These are phyloP conservation scores for Boletellus emodensis DNA, from an alignment of 768 basidiomycete species.

Conservation along the genomic window DNA sequence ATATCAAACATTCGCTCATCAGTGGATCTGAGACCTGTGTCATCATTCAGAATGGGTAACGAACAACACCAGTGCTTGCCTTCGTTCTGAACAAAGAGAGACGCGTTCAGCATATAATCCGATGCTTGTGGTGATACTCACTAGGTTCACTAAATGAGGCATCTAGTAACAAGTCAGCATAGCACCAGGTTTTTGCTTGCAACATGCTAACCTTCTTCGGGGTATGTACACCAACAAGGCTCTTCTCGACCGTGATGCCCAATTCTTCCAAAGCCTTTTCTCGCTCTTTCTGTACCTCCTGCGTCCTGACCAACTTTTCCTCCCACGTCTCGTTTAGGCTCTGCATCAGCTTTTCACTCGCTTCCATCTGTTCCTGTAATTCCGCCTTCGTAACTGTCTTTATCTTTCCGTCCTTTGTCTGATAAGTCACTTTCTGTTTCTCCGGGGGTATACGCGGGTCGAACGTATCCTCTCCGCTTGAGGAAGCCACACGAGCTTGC, in stretches of 20 bases:
- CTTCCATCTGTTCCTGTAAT: conserved; percentile 93
- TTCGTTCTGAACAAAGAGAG: conserved; percentile 52
- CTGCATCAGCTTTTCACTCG: conserved; percentile 94
- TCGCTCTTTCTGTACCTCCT: conserved; percentile 93
- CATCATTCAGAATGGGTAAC: conserved; percentile 5
- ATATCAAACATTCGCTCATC: conserved; percentile 93
- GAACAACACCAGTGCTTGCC: conserved; percentile 37
- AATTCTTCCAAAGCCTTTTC: conserved; percentile 97
- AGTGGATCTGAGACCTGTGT: conserved; percentile 64
- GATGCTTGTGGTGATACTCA: conserved; percentile 39
- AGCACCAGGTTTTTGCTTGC: conserved; percentile 3
- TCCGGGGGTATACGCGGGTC: conserved; percentile 89
- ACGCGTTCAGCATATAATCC: conserved; percentile 11
- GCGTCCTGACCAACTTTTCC: conserved; percentile 85
- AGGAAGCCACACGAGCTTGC: conserved; percentile 72
- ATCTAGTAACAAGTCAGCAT: conserved; percentile 47
- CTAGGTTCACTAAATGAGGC: conserved; percentile 92
- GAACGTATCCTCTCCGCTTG: conserved; percentile 67
- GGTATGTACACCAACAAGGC: conserved; percentile 93
- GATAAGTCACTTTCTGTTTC: conserved; percentile 93
- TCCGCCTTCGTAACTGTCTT: conserved; percentile 97
- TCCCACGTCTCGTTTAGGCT: conserved; percentile 95
- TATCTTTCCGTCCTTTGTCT: conserved; percentile 88
- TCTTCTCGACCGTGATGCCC: conserved; percentile 97
- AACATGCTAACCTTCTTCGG: conserved; percentile 73